phyloP scores from a whole-genome alignment of 1,284 basidiomycete genomes.

The Chiua sp. region DNA sequence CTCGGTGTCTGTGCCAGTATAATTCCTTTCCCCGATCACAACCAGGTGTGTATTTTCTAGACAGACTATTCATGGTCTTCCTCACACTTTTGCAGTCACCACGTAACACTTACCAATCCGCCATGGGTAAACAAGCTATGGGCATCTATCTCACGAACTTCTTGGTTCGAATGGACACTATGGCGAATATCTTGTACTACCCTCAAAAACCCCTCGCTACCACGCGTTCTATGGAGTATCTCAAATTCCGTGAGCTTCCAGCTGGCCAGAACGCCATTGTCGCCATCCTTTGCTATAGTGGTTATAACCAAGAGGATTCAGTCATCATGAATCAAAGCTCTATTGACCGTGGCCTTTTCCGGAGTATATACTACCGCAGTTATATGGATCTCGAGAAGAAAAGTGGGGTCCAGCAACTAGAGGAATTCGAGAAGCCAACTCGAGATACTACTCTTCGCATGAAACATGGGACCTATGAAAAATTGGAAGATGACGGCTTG shows the following conservation, averaged over 20 bases:
- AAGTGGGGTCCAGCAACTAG: conserved; percentile 89
- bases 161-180: conserved; percentile 96
- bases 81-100: conserved; percentile 70
- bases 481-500: conserved; percentile 95
- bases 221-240: conserved; percentile 98
- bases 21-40: conserved; percentile 99
- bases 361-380: conserved; percentile 98
- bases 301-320: conserved; percentile 99
- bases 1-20: conserved; percentile 98
- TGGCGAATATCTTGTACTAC: conserved; percentile 98
- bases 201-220: conserved; percentile 99
- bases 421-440: conserved; percentile 98
- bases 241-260: conserved; percentile 97
- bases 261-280: conserved; percentile 99
- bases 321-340: conserved; percentile 99
- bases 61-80: conserved; percentile 18
- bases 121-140: conserved; percentile 99
- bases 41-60: conserved; percentile 70
- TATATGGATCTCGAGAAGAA: conserved; percentile 99
- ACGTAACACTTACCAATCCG: conserved; percentile 99
- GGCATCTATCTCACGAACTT: conserved; percentile 98
- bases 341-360: conserved; percentile 97
- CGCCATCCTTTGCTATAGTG: conserved; percentile 98
- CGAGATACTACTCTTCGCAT: conserved; percentile 93
- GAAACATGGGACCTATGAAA: conserved; percentile 99